Evolutionary conservation across 2,329 filamentous ascomycete species (phyloP).

Genomic region (Bretziella fagacearum): DNA sequence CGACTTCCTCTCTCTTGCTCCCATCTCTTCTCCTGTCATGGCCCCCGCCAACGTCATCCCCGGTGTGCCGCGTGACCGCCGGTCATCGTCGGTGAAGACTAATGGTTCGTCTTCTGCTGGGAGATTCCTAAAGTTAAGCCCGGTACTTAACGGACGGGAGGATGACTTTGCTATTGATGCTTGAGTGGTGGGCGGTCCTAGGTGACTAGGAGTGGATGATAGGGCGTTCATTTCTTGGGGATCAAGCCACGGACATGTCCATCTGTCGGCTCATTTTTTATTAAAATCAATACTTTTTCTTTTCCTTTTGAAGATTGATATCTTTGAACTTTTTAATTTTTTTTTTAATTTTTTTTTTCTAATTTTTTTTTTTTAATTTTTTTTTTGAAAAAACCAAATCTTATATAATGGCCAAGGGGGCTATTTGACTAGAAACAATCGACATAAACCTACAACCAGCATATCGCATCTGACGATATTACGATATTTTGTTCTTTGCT

Average conservation of each 20-base stretch:
- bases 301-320: background rate
- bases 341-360: too few relatives aligned
- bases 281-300: background rate
- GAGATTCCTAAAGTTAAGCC: constrained; percentile 38
- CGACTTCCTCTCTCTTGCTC: constrained; percentile 16
- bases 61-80: constrained; percentile 23
- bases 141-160: constrained; percentile 45
- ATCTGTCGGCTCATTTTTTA: constrained; percentile 5
- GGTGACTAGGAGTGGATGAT: background rate
- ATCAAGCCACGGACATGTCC: constrained; percentile 9
- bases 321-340: background rate
- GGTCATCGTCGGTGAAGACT: constrained; percentile 39
- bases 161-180: constrained; percentile 31
- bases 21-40: constrained; percentile 4
- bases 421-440: background rate
- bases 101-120: constrained; percentile 17
- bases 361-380: too few relatives aligned
- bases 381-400: background rate
- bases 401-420: background rate
- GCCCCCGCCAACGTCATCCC: constrained; percentile 18
- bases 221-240: constrained; percentile 5
- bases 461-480: background rate
- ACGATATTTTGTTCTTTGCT: background rate
- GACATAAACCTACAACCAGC: background rate
- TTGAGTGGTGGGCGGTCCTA: background rate